Conservation (phyloP, 768 basidiomycete species). For the Omphalotus guepiniiformis region DNA sequence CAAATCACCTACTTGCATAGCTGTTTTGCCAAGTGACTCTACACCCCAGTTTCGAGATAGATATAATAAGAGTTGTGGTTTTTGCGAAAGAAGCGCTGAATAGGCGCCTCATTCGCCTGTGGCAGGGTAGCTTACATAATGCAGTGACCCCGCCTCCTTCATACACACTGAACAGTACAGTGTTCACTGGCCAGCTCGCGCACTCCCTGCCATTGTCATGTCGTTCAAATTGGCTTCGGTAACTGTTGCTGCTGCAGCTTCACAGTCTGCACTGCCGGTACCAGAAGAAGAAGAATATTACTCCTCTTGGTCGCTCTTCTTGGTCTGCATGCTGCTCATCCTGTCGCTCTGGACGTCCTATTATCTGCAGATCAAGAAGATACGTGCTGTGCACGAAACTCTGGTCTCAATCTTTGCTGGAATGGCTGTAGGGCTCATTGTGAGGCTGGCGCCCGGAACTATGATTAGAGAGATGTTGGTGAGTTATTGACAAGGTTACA, state of each 20-base stretch:
- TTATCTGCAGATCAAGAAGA: conserved; percentile 95
- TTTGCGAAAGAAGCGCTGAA: no score
- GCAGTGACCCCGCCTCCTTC: no score
- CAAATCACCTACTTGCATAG: no score
- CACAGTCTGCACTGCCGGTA: conserved; percentile 24
- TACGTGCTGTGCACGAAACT: conserved; percentile 94
- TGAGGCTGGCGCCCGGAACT: conserved; percentile 86
- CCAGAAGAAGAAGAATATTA: conserved; percentile 85
- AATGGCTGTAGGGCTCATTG: conserved; percentile 91
- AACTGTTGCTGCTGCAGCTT: conserved; percentile 25
- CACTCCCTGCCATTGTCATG: conserved; percentile 24
- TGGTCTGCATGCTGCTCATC: conserved; percentile 88
- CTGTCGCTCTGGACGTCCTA: conserved; percentile 95
- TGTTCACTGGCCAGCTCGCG: neutral
- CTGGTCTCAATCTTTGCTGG: conserved; percentile 93
- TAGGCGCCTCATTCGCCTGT: no score
- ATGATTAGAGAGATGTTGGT: conserved; percentile 98
- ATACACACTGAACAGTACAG: no score
- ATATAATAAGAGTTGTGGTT: no score
- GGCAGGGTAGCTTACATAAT: no score
- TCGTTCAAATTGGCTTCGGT: conserved; percentile 33
- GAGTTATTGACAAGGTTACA: no score
- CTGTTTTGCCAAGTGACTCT: no score
- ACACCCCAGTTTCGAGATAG: no score
- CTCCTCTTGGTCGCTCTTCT: conserved; percentile 91